These are phyloP conservation scores for Phytophthora pluvialis DNA, from an alignment of 352 stramenopile genomes.

Conservation along the genomic window DNA sequence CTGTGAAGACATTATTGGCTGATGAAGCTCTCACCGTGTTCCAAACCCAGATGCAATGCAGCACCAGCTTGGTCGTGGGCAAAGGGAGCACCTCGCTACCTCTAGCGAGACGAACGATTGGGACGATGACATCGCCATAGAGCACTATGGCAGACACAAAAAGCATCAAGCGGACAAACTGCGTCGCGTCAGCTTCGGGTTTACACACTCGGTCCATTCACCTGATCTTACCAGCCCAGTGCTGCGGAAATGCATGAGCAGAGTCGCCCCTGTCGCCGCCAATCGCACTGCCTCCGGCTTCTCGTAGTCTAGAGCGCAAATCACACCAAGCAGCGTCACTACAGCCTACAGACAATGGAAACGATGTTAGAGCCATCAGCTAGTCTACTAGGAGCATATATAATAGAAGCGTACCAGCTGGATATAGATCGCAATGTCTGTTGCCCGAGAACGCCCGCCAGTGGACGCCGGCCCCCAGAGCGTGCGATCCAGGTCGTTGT, in stretches of 20 bases:
- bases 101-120: constrained; percentile 33
- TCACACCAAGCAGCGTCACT: constrained; percentile 36
- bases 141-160: constrained; percentile 59
- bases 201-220: neutral
- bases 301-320: constrained; percentile 55
- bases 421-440: constrained; percentile 50
- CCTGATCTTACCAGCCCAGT: constrained; percentile 46
- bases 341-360: constrained; percentile 35
- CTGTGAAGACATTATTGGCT: neutral
- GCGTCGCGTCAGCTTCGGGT: constrained; percentile 9
- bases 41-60: constrained; percentile 51
- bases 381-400: neutral
- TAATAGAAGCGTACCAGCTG: constrained; percentile 45
- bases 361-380: constrained; percentile 6
- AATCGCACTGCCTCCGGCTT: constrained; percentile 60
- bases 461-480: constrained; percentile 61
- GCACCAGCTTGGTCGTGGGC: constrained; percentile 28
- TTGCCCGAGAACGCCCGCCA: constrained; percentile 47
- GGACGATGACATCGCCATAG: constrained; percentile 65
- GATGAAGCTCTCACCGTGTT: constrained; percentile 38
- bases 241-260: constrained; percentile 74
- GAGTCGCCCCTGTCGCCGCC: constrained; percentile 27
- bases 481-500: constrained; percentile 63
- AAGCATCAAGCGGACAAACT: constrained; percentile 69
- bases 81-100: constrained; percentile 13